Evolutionary conservation across 345 rosid genomes (phyloP), one percentile per base, ranked within the genome.

Genomic region (Raphanus raphanistrum): DNA sequence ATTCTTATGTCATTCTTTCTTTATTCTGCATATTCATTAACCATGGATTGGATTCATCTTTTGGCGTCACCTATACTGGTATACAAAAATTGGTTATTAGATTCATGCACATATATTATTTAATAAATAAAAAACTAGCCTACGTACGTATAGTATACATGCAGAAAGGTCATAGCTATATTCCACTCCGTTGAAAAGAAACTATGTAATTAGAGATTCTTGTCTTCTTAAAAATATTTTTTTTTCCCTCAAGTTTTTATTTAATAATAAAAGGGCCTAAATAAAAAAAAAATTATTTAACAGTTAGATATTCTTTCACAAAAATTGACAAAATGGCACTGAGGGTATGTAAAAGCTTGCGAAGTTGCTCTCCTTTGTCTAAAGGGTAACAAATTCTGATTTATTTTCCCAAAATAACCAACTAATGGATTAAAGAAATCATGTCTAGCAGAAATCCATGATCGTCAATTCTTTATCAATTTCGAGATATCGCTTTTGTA

Each of bases 1-100:
- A 80, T 63, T 72, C 79, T 80, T 74, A 74, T 80, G 82, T 80
- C 82, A 80, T 80, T 74, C 82, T 80, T 75, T 74, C 79, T 74
- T 74, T 79, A 69, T 73, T 79, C 82, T 80, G 79, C 79, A 58
- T 63, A 69, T 74, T 75, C 79, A 69, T 68, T 79, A 78, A 78
- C 73, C 77, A 78, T 48, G 76, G 71, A 80, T 80, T 74, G 72
- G 78, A 79, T 79, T 66, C 70, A 73, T 79, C 77, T 35, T 59
- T 79, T 52, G 74, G 70, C 70, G 74, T 73, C 66, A 61, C 73
- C 74, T 68, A 33, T 16, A 32, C 45, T 38, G 13, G 12, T 59
- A 15, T 35, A 26, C 70, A 73, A n/a, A 73, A 60, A 72, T 60
- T 67, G 60, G 45, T 35, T 50, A 66, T 72, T 71, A 71, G 76